Base-by-base conservation (phyloP, 768 basidiomycete species). In the Tricholoma saponaceum region DNA sequence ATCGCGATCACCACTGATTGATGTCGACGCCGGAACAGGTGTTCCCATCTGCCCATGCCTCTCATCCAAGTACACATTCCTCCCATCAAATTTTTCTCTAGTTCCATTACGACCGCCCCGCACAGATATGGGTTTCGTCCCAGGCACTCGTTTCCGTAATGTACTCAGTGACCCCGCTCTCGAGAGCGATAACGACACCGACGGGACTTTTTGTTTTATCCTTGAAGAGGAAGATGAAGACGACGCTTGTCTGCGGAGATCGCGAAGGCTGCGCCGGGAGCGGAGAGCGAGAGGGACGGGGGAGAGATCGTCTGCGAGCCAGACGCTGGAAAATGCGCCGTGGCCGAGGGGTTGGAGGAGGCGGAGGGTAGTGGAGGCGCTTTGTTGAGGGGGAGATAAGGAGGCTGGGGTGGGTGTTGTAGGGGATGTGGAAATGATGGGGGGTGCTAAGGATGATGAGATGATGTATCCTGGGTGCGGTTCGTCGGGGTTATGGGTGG, bases 281-380 rank as follows among this genome's bases (percentile, higher is more conserved):
- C 71, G 68, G 51, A 77, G 69, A 9, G 76, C 68, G n/a, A 82
- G 71, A 2, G 80, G 76, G 41, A 77, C 71, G 9, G 68, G 69
- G 12, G 79, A 79, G 8, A 81, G 69, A 62, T 83, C 82, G 46
- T 79, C 76, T 2, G 87, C 89, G 6, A 89, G 79, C 86, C 89
- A 91, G 13, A 92, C 90, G 50, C 78, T 79, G 49, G 84, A 86
- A 69, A 92, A 92, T 1, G 88, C 82, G 41, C 90, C 90, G 33
- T 83, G 80, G 20, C 90, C 90, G 2, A 92, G 76, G 3, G 76
- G 70, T 1, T 75, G 76, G 28, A 83, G 62, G 7, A 91, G 80
- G 20, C 74, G 74, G 16, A 86, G 72, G 16, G 76, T 69, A n/a
- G 74, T 67, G 2, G 55, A 30, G n/a, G 59, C n/a, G 20, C 33